These are phyloP conservation scores for Pyrenula massariospora DNA, from an alignment of 495 filamentous ascomycete species.

Conservation along the genomic window DNA sequence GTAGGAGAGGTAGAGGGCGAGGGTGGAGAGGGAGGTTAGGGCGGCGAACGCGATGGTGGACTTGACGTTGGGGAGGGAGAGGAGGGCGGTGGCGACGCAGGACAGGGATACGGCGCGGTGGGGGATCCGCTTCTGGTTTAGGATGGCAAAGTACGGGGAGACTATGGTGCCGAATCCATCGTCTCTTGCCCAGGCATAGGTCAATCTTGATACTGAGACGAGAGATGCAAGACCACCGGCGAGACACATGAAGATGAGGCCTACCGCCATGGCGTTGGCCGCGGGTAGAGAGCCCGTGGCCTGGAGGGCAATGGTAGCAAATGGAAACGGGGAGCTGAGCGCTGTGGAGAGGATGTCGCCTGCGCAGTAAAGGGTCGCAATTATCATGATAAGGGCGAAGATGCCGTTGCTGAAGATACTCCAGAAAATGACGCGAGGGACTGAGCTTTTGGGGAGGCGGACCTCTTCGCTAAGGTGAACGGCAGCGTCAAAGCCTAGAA, in stretches of 20 bases:
- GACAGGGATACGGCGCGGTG: conserved; percentile 31
- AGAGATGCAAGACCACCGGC: conserved; percentile 27
- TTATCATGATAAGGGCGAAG: conserved; percentile 27
- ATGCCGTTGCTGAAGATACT: conserved; percentile 26
- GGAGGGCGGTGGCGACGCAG: conserved; percentile 20
- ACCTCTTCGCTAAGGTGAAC: conserved; percentile 33
- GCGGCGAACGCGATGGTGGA: conserved; percentile 34
- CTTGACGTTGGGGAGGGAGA: conserved; percentile 39
- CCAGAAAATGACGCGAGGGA: conserved; percentile 27
- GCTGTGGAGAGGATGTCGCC: conserved; percentile 24
- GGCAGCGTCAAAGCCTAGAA: conserved; percentile 19
- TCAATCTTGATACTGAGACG: conserved; percentile 40
- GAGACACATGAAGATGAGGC: conserved; percentile 31
- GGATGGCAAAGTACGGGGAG: conserved; percentile 31
- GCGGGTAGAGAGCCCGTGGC: conserved; percentile 31
- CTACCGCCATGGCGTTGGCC: conserved; percentile 27
- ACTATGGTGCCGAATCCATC: conserved; percentile 37
- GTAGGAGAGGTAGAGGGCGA: conserved; percentile 39
- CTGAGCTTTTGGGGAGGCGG: conserved; percentile 22
- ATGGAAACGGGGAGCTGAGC: conserved; percentile 30
- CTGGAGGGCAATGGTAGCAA: conserved; percentile 40
- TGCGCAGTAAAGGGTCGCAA: conserved; percentile 30
- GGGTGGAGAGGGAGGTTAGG: conserved; percentile 33
- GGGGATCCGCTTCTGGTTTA: conserved; percentile 30
- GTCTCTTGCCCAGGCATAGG: conserved; percentile 51